Evolutionary conservation across 768 basidiomycete species (phyloP).

Genomic region (Rickenella mellea): DNA sequence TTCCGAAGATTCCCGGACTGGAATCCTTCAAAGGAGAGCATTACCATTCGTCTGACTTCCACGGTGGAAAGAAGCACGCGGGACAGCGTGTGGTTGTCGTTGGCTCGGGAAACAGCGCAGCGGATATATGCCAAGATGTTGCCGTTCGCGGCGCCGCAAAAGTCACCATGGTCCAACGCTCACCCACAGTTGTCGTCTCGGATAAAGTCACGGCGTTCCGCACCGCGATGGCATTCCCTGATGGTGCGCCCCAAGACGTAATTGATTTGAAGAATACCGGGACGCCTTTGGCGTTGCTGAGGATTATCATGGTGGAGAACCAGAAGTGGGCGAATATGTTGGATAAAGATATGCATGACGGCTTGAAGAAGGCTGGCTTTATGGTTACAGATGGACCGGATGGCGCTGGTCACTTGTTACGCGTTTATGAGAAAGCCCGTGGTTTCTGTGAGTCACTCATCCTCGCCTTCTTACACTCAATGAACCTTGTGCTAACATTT

Average conservation of each 20-base stretch:
- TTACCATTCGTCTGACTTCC: constrained; percentile 24
- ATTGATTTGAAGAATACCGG: constrained; percentile 14
- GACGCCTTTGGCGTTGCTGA: constrained; percentile 17
- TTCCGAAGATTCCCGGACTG: constrained; percentile 18
- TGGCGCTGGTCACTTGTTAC: constrained; percentile 19
- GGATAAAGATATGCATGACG: constrained; percentile 25
- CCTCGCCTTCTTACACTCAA: background rate
- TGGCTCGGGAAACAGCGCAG: constrained; percentile 30
- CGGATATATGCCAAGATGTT: constrained; percentile 30
- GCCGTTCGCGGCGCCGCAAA: constrained; percentile 19
- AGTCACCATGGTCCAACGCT: constrained; percentile 35
- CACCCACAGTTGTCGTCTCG: constrained; percentile 24
- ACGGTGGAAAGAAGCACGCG: constrained; percentile 17
- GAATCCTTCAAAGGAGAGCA: constrained; percentile 22
- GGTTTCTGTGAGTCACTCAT: constrained; percentile 6
- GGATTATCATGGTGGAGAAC: constrained; percentile 12
- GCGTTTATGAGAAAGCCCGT: constrained; percentile 21
- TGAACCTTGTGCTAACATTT: background rate
- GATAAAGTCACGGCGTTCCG: background rate
- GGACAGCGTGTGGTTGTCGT: constrained; percentile 31
- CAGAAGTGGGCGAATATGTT: constrained; percentile 12
- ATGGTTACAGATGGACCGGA: constrained; percentile 25
- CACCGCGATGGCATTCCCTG: constrained; percentile 9
- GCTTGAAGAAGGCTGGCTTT: constrained; percentile 26
- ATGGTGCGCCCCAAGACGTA: constrained; percentile 14